Percentiles rank a stretch among this genome's conserved stretches.
Conservation (phyloP, 768 basidiomycete species). For the Amanita rubescens region DNA sequence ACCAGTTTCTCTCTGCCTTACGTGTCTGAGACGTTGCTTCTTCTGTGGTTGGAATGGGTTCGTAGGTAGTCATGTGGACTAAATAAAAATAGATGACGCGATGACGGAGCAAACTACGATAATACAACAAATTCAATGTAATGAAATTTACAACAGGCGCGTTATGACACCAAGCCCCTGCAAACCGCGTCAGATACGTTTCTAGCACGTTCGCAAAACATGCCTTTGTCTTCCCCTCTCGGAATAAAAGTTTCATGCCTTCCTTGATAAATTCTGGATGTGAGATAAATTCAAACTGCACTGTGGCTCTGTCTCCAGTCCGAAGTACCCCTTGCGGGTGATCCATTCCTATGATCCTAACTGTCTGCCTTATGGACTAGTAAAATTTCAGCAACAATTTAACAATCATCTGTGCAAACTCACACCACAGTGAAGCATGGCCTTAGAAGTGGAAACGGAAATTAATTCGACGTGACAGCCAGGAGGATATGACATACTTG, state of each 20-base stretch:
- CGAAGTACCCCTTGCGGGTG: slow-evolving; percentile 83
- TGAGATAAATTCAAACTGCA: slow-evolving; percentile 92
- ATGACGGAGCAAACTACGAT: background rate
- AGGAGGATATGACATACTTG: too few species aligned
- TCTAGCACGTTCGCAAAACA: slow-evolving; percentile 11
- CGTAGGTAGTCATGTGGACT: slow-evolving; percentile 2
- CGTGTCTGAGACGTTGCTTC: background rate
- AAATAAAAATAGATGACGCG: background rate
- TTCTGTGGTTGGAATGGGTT: background rate
- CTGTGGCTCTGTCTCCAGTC: slow-evolving; percentile 91
- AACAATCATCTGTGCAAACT: slow-evolving; percentile 16
- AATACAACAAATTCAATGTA: background rate
- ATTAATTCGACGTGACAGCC: background rate
- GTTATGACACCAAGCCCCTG: slow-evolving; percentile 79
- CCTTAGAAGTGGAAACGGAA: slow-evolving; percentile 29
- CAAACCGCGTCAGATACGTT: slow-evolving; percentile 6
- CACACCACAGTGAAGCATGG: slow-evolving; percentile 91
- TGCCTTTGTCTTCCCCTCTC: slow-evolving; percentile 95
- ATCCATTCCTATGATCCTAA: slow-evolving; percentile 85
- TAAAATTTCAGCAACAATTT: background rate
- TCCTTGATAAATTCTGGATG: slow-evolving; percentile 89
- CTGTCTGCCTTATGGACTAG: slow-evolving; percentile 89
- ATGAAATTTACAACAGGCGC: slow-evolving; percentile 38
- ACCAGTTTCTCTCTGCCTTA: background rate
- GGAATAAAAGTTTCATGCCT: slow-evolving; percentile 88